Evolutionary conservation across 768 basidiomycete species (phyloP).

Genomic region (Lentinula aciculospora): DNA sequence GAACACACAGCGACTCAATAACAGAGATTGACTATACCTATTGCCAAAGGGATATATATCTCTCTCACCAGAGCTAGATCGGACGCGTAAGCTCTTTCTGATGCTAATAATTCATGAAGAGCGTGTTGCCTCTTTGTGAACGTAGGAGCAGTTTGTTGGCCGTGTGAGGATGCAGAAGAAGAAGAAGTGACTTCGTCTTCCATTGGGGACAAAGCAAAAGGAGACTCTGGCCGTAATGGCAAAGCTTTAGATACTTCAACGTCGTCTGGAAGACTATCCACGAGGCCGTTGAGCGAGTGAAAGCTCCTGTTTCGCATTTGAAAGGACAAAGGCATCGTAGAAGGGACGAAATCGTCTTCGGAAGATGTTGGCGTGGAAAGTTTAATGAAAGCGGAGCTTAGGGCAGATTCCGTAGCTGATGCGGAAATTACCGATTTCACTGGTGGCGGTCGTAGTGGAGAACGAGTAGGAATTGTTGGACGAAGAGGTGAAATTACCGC

Average conservation of each 20-base stretch:
- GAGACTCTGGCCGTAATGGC: constrained; percentile 7
- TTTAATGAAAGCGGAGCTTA: constrained; percentile 9
- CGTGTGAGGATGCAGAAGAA: constrained; percentile 18
- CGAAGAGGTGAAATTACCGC: constrained; percentile 22
- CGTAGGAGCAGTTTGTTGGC: constrained; percentile 17
- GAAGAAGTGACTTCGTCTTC: constrained; percentile 22
- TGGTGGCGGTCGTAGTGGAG: constrained; percentile 20
- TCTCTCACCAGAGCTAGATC: constrained; percentile 76
- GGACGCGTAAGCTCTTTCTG: constrained; percentile 78
- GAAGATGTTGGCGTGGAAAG: constrained; percentile 6
- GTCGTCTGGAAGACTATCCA: constrained; percentile 4
- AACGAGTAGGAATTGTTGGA: constrained; percentile 17
- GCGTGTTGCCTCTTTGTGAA: constrained; percentile 75
- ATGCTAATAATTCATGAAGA: constrained; percentile 69
- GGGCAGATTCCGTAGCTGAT: neutral
- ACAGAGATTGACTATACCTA: constrained; percentile 35
- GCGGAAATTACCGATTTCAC: constrained; percentile 2
- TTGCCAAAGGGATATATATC: constrained; percentile 72
- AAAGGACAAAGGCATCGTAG: constrained; percentile 13
- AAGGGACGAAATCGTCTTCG: constrained; percentile 5
- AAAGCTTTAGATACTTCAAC: constrained; percentile 9
- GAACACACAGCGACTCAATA: neutral
- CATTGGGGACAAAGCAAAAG: constrained; percentile 11
- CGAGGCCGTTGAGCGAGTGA: constrained; percentile 16
- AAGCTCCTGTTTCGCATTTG: constrained; percentile 19